Conservation (phyloP, 305 asterid species). For the Fraxinus platypoda region DNA sequence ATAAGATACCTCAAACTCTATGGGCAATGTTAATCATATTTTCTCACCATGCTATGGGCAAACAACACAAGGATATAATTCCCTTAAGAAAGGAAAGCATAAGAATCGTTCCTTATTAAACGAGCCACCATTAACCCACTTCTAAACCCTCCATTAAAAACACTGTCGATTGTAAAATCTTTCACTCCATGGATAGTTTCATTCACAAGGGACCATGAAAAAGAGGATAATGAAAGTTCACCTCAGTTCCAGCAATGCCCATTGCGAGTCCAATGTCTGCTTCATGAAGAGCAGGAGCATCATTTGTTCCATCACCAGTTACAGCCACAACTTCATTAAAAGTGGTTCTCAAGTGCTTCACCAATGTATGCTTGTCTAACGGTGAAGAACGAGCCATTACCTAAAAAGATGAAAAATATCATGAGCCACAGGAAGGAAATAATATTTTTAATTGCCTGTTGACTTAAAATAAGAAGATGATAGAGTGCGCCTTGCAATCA, state of each 20-base stretch:
- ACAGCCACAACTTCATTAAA: conserved; percentile 96
- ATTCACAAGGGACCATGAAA: background rate
- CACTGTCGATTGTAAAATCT: background rate
- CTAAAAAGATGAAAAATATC: conserved; percentile 31
- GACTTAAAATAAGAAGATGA: background rate
- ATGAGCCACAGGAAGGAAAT: background rate
- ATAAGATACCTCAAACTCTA: background rate
- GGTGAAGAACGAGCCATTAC: conserved; percentile 99
- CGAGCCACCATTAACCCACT: background rate
- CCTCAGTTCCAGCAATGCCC: conserved; percentile 99
- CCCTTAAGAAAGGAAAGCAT: background rate
- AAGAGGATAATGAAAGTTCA: conserved; percentile 20
- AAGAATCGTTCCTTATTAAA: background rate
- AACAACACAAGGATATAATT: background rate
- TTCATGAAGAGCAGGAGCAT: conserved; percentile 99
- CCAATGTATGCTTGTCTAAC: conserved; percentile 85
- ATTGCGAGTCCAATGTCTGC: conserved; percentile 99
- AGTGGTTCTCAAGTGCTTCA: conserved; percentile 86
- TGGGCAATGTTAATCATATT: background rate
- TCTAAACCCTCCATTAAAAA: background rate
- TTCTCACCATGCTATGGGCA: background rate
- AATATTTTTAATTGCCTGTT: background rate
- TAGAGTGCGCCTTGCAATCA: background rate
- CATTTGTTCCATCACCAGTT: conserved; percentile 97
- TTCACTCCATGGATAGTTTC: background rate